phyloP scores from a whole-genome alignment of 2,329 filamentous ascomycete species.

The Phialemoniopsis sp. region DNA sequence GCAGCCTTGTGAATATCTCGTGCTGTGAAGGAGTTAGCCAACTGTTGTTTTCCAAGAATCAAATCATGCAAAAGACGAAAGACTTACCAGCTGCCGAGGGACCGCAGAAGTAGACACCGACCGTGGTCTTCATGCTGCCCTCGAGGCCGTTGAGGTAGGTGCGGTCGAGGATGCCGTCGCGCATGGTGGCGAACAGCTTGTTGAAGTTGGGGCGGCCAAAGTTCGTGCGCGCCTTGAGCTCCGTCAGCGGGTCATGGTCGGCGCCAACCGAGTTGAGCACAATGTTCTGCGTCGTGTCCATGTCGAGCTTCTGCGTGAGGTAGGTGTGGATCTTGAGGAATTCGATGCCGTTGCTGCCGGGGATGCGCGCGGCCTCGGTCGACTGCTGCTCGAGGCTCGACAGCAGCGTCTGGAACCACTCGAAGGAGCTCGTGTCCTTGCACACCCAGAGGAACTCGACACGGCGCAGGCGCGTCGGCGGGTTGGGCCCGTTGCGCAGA shows the following conservation, averaged over 20 bases:
- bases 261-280: constrained; percentile 92
- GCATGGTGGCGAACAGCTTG: constrained; percentile 77
- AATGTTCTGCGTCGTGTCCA: constrained; percentile 93
- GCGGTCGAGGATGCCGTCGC: constrained; percentile 79
- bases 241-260: constrained; percentile 84
- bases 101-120: constrained; percentile 98
- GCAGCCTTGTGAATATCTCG: constrained; percentile 82
- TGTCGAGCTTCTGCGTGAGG: constrained; percentile 87
- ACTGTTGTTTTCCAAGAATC: not conserved
- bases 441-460: constrained; percentile 99
- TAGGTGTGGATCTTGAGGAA: constrained; percentile 99
- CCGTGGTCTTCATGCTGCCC: constrained; percentile 71
- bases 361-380: constrained; percentile 61
- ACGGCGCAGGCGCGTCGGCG: constrained; percentile 80
- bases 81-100: constrained; percentile 64
- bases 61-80: too few species aligned
- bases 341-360: constrained; percentile 66
- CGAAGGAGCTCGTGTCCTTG: constrained; percentile 91
- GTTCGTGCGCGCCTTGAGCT: constrained; percentile 85
- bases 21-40: constrained; percentile 43
- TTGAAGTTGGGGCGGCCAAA: constrained; percentile 91
- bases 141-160: constrained; percentile 83
- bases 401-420: constrained; percentile 96
- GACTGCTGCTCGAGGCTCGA: constrained; percentile 88
- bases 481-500: constrained; percentile 83